Percentiles rank a stretch among this genome's conserved stretches.
Conservation (phyloP, 2,329 filamentous ascomycete genomes). For the Ophiostoma triangulosporum region DNA sequence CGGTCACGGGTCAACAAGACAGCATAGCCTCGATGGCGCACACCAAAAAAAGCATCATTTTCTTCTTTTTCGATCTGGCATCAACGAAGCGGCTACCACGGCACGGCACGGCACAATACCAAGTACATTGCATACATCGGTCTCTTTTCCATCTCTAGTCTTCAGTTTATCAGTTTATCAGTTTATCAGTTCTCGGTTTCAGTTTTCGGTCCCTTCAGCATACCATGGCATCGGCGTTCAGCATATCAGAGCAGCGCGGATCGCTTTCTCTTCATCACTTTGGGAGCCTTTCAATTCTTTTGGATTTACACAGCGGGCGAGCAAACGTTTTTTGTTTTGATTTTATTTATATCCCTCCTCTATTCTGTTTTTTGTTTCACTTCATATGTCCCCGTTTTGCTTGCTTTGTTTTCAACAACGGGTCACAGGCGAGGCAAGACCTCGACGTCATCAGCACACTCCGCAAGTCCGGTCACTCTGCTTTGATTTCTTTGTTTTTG, state of each 20-base stretch:
- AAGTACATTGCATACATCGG: conserved; percentile 3
- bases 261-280: conserved; percentile 8
- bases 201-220: conserved; percentile 2
- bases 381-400: conserved; percentile 23
- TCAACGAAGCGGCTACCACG: conserved; percentile 14
- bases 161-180: neutral
- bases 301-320: conserved; percentile 26
- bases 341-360: conserved; percentile 18
- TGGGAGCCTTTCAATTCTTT: conserved; percentile 10
- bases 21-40: neutral
- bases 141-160: neutral
- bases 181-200: neutral
- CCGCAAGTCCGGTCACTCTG: conserved; percentile 36
- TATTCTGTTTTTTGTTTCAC: conserved; percentile 18
- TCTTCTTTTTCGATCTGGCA: conserved; percentile 12
- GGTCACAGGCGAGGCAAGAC: neutral
- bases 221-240: neutral
- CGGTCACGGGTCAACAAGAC: conserved; percentile 3
- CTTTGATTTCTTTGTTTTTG: conserved; percentile 8
- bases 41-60: conserved; percentile 1
- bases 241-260: conserved; percentile 5
- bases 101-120: conserved; percentile 2
- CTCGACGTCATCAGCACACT: conserved; percentile 21
- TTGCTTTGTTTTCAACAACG: conserved; percentile 18
- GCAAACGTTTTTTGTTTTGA: conserved; percentile 24